phyloP scores from a whole-genome alignment of 129 eudicot species.

The Pittosporum tobira region DNA sequence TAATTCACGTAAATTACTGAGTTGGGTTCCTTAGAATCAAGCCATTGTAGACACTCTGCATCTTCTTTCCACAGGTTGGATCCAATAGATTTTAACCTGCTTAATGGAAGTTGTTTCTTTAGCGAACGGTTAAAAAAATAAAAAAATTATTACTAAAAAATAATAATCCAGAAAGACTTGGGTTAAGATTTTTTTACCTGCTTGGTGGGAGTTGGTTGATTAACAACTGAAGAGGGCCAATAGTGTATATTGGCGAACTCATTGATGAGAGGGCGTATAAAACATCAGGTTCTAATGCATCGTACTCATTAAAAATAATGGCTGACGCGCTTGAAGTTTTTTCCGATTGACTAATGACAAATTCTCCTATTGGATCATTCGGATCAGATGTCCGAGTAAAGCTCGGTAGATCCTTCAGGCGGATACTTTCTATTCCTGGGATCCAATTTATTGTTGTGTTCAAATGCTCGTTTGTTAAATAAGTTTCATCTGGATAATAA shows the following conservation, averaged over 20 bases:
- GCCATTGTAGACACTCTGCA: slow-evolving; percentile 2
- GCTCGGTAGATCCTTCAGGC: slow-evolving; percentile 25
- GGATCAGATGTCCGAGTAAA: neutral
- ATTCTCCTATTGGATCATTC: slow-evolving; percentile 4
- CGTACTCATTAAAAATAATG: neutral
- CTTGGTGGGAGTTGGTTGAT: neutral
- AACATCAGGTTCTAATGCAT: slow-evolving; percentile 1
- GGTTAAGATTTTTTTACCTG: neutral
- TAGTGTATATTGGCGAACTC: slow-evolving; percentile 1
- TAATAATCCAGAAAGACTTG: too few relatives aligned
- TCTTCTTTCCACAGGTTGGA: slow-evolving; percentile 7
- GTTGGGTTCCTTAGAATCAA: neutral
- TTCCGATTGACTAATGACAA: slow-evolving; percentile 2
- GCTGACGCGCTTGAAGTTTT: neutral
- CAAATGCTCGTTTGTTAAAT: slow-evolving; percentile 24
- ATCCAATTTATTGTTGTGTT: slow-evolving; percentile 34
- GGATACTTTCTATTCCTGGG: slow-evolving; percentile 28
- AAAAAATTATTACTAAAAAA: too few relatives aligned
- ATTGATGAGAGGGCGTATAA: neutral
- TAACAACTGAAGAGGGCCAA: slow-evolving; percentile 1
- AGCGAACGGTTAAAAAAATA: too few relatives aligned
- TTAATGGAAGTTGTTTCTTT: too few relatives aligned
- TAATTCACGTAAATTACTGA: neutral
- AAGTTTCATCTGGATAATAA: slow-evolving; percentile 21
- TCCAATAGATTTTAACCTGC: neutral